phyloP scores from a whole-genome alignment of 352 stramenopile genomes.

The Globisporangium spinosum region DNA sequence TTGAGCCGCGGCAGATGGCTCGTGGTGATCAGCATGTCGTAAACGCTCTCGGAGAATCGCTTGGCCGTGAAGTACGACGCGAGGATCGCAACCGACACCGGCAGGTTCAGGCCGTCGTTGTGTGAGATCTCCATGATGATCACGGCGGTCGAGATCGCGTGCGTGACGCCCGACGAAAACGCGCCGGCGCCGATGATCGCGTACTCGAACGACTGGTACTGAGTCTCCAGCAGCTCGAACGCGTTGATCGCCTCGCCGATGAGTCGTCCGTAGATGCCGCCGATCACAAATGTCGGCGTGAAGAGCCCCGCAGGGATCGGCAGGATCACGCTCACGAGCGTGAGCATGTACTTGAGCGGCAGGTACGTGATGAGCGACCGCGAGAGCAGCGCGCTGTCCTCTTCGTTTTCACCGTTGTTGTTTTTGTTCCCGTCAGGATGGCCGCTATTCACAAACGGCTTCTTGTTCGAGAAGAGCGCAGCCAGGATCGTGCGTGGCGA shows the following conservation, averaged over 20 bases:
- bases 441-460: conserved; percentile 28
- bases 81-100: conserved; percentile 86
- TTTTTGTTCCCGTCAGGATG: background rate
- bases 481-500: conserved; percentile 60
- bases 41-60: conserved; percentile 89
- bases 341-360: conserved; percentile 76
- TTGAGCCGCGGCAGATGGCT: conserved; percentile 71
- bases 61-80: conserved; percentile 89
- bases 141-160: conserved; percentile 89
- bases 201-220: conserved; percentile 90
- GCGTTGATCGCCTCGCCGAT: conserved; percentile 70
- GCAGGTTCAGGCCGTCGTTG: conserved; percentile 81
- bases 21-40: conserved; percentile 87
- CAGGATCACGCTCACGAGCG: conserved; percentile 69
- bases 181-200: conserved; percentile 90
- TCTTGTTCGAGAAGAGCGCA: conserved; percentile 63
- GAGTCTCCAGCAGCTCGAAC: conserved; percentile 51
- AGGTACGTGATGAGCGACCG: conserved; percentile 75
- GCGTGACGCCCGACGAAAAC: conserved; percentile 90
- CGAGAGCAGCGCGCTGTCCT: conserved; percentile 58
- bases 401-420: conserved; percentile 15
- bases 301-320: conserved; percentile 77
- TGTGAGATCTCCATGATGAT: conserved; percentile 94
- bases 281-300: conserved; percentile 83
- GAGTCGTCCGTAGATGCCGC: conserved; percentile 79